A percentile compares a stretch with the other conserved stretches of the same genome.
Conservation (phyloP, 2,329 filamentous ascomycete genomes). For the Gnomoniopsis sp. region DNA sequence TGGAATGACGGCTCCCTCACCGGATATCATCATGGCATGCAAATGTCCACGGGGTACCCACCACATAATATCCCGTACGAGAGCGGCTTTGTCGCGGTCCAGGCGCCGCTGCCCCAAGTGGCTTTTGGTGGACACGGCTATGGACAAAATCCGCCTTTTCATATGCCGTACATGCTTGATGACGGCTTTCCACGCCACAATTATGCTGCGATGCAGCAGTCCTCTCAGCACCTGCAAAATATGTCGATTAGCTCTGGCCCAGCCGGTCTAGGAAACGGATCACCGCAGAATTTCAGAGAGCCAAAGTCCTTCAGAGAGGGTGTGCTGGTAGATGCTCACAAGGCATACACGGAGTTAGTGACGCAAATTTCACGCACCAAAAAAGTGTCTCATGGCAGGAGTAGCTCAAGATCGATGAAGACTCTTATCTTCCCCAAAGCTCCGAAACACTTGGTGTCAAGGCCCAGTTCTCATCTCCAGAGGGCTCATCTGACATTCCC, state of each 20-base stretch:
- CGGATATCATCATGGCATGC: constrained; percentile 22
- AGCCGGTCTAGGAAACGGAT: constrained; percentile 21
- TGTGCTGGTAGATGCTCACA: constrained; percentile 66
- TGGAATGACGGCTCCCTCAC: constrained; percentile 34
- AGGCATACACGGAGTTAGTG: constrained; percentile 68
- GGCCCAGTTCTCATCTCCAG: constrained; percentile 15
- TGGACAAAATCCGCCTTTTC: constrained; percentile 24
- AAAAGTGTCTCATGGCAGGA: constrained; percentile 40
- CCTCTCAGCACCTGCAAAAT: constrained; percentile 24
- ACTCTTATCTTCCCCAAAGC: constrained; percentile 55
- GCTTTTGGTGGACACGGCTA: constrained; percentile 22
- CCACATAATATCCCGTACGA: constrained; percentile 31
- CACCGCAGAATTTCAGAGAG: constrained; percentile 56
- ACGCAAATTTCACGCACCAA: constrained; percentile 60
- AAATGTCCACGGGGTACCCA: constrained; percentile 30
- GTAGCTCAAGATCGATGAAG: constrained; percentile 38
- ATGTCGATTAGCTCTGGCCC: constrained; percentile 23
- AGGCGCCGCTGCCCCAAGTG: constrained; percentile 25
- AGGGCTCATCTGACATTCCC: constrained; percentile 17
- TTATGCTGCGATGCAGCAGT: constrained; percentile 21
- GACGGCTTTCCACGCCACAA: constrained; percentile 26
- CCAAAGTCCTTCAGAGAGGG: constrained; percentile 63
- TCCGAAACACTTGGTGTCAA: constrained; percentile 31
- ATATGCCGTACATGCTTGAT: constrained; percentile 25
- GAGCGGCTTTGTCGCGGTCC: constrained; percentile 28